These are phyloP conservation scores for Geranomyces michiganensis DNA, from an alignment of 192 early-diverging fungal species.

Conservation along the genomic window DNA sequence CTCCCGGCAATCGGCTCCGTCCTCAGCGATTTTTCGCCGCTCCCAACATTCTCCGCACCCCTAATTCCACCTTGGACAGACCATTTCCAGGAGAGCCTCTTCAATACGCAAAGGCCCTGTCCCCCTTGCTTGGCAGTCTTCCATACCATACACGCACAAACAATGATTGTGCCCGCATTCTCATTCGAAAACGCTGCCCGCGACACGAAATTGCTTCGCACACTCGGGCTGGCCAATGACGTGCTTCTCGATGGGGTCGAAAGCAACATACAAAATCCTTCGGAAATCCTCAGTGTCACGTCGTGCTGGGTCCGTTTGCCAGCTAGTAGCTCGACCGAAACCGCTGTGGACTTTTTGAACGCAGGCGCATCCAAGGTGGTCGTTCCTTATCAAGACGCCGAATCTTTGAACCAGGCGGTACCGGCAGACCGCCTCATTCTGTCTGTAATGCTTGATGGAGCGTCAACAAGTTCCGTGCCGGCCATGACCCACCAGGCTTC, in stretches of 20 bases:
- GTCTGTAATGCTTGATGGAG: neutral
- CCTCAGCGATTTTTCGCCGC: too few relatives aligned
- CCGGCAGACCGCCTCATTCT: constrained; percentile 28
- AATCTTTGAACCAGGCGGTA: constrained; percentile 1
- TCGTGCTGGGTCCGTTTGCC: constrained; percentile 17
- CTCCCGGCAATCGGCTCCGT: too few relatives aligned
- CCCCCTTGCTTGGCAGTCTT: too few relatives aligned
- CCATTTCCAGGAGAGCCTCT: too few relatives aligned
- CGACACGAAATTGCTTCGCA: constrained; percentile 7
- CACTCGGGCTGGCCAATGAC: constrained; percentile 16
- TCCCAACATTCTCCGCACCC: too few relatives aligned
- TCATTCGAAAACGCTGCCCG: neutral
- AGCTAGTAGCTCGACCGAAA: neutral
- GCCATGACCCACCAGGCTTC: neutral
- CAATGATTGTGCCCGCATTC: constrained; percentile 27
- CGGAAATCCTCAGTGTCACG: neutral
- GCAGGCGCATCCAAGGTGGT: constrained; percentile 35
- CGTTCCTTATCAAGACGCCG: neutral
- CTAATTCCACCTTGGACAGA: too few relatives aligned
- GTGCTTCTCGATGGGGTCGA: constrained; percentile 8
- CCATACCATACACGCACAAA: too few relatives aligned
- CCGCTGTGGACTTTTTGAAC: constrained; percentile 22
- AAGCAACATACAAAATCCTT: neutral
- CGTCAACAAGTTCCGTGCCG: neutral
- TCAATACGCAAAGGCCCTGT: too few relatives aligned